These are phyloP conservation scores for Sclerotinia glacialis DNA, from an alignment of 2,329 filamentous ascomycete genomes.

Conservation along the genomic window DNA sequence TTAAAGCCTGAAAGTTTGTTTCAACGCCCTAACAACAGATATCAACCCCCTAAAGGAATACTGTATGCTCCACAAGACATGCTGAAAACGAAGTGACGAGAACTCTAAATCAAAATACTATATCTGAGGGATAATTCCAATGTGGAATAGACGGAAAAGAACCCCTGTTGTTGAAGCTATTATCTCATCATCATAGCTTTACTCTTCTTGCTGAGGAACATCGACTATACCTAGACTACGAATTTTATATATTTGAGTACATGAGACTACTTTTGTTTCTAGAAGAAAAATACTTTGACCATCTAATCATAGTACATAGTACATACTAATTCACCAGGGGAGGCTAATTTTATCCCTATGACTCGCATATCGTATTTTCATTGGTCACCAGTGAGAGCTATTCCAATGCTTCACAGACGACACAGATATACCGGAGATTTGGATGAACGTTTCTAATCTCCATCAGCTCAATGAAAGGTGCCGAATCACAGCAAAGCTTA, in stretches of 20 bases:
- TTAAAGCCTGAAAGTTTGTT: not conserved
- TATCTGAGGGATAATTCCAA: not conserved
- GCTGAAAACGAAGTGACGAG: not conserved
- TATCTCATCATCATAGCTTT: not conserved
- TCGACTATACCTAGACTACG: too few species aligned
- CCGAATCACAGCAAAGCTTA: not conserved
- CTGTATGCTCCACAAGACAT: not conserved
- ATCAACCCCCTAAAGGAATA: not conserved
- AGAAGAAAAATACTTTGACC: not conserved
- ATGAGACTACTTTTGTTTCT: slow-evolving; percentile 5
- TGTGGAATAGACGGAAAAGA: not conserved
- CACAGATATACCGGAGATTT: not conserved
- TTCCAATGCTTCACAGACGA: not conserved
- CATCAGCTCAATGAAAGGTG: not conserved
- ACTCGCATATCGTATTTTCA: not conserved
- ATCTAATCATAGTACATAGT: too few species aligned
- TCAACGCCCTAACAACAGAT: not conserved
- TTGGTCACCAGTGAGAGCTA: not conserved
- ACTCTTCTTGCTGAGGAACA: not conserved
- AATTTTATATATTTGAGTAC: not conserved
- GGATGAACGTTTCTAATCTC: not conserved
- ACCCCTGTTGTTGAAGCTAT: not conserved
- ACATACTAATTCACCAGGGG: not conserved
- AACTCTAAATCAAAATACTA: slow-evolving; percentile 3
- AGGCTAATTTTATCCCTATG: not conserved